Base-by-base conservation (phyloP, 495 filamentous ascomycete genomes). In the Neurospora intermedia region DNA sequence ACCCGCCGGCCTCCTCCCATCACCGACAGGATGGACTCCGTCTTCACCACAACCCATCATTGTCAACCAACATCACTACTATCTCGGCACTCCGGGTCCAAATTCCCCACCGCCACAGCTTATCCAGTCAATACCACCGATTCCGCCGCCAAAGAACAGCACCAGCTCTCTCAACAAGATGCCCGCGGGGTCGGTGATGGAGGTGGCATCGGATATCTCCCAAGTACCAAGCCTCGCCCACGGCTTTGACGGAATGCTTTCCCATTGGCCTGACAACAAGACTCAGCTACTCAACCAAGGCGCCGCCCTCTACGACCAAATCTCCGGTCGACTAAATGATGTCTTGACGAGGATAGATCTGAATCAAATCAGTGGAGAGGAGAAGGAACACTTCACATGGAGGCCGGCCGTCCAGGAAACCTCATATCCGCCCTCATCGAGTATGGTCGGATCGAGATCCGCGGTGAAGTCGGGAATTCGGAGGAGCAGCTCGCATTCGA, bases 341-440 rank as follows among this genome's bases (percentile, higher is more conserved):
- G 85, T 92, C 23, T 86, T 93, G 69, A 92, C 90, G 1, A 80
- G 86, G 20, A 93, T 93, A 31, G 92, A 95, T 79, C 83, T 82
- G 18, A 90, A 91, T n/a, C 83, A 80, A 16, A 92, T 89, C 71
- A 81, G 80, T 73, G 89, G 89, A 3, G 83, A 88, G 69, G 91
- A 93, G 76, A 84, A 80, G 69, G 90, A 93, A 59, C 80, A 93
- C 8, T 84, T 81, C 54, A 77, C 78, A 1, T 85, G 80, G 76
- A 77, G 84, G 73, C 82, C 83, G n/a, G 74, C 78, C 54, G 54
- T 66, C 9, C 54, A 66, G 27, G 54, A 66, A 38, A 66, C 54
- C 13, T 66, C 54, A 1, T 66, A 66, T 9, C 54, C 54, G 13
- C 54, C 54, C 27, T 66, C 54, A 13, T 66, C 54, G 3, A 66